Base-by-base conservation (phyloP, 192 early-diverging fungal genomes). In the Coemansia sp. region DNA sequence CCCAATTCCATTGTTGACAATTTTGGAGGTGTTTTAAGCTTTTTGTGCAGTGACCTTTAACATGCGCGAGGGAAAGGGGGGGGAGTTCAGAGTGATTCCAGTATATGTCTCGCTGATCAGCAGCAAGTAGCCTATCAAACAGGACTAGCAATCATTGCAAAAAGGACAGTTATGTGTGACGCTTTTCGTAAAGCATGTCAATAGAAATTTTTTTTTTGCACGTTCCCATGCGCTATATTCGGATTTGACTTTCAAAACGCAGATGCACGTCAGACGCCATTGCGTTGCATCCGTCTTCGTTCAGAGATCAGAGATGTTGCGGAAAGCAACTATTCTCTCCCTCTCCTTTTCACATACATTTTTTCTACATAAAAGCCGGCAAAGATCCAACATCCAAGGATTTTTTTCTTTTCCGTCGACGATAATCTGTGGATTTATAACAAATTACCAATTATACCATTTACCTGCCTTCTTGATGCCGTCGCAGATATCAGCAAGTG, bases 401-500 rank as follows among this genome's bases (percentile, higher is more conserved):
- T 2, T 16, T 38, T 38, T 44, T 44, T 4, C 14, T 44, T 10
- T 34, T 34, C 12, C 7, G 32, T 10, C 7, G 32, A 10, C 32
- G 12, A 6, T 34, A 10, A n/a, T n/a, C n/a, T n/a, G n/a, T n/a
- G n/a, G n/a, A n/a, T 34, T 34, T 34, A 34, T 34, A 10, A 34
- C 1, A 6, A 34, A 34, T 10, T 34, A 34, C 5, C 32, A n/a
- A n/a, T 44, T 44, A 14, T 44, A 44, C 38, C 9, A 4, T 44
- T 16, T 44, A 7, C 3, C 14, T 16, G 2, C 14, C 38, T 16
- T 44, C 12, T 16, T 44, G 38, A 62, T 62, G 60, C 60, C 49
- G 19, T 69, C 59, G 47, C 53, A 47, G 54, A 32, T 53, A 69
- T 49, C 67, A 54, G 6, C 52, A 19, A 56, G 5, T 3, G n/a